Evolutionary conservation across 345 rosid species (phyloP).

Genomic region (Populus davidiana): DNA sequence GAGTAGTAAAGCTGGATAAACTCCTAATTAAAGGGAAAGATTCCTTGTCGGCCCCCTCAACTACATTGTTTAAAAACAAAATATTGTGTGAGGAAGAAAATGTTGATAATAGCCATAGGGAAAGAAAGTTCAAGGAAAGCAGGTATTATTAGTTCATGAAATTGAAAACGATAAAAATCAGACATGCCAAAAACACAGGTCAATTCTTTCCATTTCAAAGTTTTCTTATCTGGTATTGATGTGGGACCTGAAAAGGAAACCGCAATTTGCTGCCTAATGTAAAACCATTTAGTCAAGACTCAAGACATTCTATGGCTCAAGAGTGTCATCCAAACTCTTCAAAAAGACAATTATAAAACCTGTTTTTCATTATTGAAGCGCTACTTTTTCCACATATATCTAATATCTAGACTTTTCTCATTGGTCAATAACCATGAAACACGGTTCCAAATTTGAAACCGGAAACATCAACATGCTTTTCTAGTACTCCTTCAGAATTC

Average conservation of each 20-base stretch:
- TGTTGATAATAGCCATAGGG: not conserved
- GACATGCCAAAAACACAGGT: not conserved
- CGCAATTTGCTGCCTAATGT: not conserved
- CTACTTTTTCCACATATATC: not conserved
- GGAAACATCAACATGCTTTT: not conserved
- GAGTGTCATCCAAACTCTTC: not conserved
- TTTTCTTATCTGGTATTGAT: not conserved
- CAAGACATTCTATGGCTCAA: not conserved
- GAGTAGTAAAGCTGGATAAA: not conserved
- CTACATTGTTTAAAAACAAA: not conserved
- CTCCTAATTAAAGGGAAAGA: not conserved
- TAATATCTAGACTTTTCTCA: not conserved
- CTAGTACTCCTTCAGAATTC: not conserved
- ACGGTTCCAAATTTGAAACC: not conserved
- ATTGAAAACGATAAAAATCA: not conserved
- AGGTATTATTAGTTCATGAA: not conserved
- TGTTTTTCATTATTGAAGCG: not conserved
- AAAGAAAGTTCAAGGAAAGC: not conserved
- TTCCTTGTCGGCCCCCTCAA: not conserved
- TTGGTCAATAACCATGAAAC: not conserved
- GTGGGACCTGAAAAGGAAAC: not conserved
- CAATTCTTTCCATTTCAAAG: not conserved
- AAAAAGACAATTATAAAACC: not conserved
- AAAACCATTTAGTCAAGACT: not conserved
- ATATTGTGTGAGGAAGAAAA: not conserved